Evolutionary conservation across 495 filamentous ascomycete genomes (phyloP), one percentile per base, ranked within the genome.

Genomic region (Xylaria venustula): DNA sequence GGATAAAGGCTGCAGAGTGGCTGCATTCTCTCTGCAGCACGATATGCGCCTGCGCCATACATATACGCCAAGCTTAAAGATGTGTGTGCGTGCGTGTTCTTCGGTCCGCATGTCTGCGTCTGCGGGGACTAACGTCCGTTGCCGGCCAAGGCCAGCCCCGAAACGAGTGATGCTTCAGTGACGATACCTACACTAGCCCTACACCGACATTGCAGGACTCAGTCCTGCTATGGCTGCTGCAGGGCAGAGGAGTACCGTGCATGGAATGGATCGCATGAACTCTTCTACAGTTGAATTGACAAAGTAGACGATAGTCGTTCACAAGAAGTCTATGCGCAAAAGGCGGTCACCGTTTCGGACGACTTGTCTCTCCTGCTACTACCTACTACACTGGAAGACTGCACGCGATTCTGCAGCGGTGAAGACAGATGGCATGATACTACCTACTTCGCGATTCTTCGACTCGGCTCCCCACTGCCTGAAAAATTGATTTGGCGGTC

Each of bases 191-290:
- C n/a, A n/a, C n/a, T 37, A 34, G 30, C 20, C 40, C 50, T 61
- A 61, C 58, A 61, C 58, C 58, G 58, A 61, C 58, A 61, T 61
- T 61, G 42, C 49, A 45, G n/a, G n/a, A n/a, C n/a, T n/a, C n/a
- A n/a, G 41, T 26, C 23, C 14, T 15, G 37, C 14, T 19, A 44
- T 46, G 40, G 3, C 36, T 60, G 32, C 14, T 25, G 56, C 56
- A 45, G 44, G 23, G 56, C 45, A 9, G 36, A 42, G 37, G 11
- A 60, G 58, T 49, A 42, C 58, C 58, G 46, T 60, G 48, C 58
- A 53, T 53, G 25, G 12, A 60, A 60, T 51, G 57, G 34, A 50
- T 45, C 41, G 58, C 58, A 53, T 61, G 49, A 54, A 52, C 41
- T 22, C 49, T 26, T 30, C 49, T 47, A 52, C 40, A n/a, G 23